Conservation (phyloP, 2,329 filamentous ascomycete genomes). For the Penicillium olsonii region DNA sequence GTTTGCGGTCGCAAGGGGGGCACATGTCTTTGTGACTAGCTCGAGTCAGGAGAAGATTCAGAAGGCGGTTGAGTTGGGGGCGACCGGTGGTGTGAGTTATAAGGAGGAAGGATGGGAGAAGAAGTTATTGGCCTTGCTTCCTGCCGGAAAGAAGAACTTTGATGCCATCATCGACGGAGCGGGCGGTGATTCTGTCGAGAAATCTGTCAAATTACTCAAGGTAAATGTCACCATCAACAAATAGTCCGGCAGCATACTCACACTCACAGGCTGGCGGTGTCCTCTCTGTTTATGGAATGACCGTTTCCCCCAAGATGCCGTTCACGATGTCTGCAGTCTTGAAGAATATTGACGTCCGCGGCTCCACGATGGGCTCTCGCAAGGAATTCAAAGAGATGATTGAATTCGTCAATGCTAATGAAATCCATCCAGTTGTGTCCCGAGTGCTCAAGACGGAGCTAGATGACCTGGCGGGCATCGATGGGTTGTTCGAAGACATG, state of each 20-base stretch:
- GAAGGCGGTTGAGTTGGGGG: constrained; percentile 70
- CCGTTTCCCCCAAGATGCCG: constrained; percentile 77
- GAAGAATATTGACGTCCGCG: constrained; percentile 82
- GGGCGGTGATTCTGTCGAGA: constrained; percentile 78
- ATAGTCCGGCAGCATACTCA: constrained; percentile 13
- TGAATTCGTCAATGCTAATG: constrained; percentile 71
- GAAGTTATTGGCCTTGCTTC: constrained; percentile 59
- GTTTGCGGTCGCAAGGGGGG: constrained; percentile 74
- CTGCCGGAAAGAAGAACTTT: constrained; percentile 67
- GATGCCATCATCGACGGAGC: constrained; percentile 91
- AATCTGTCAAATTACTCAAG: constrained; percentile 69
- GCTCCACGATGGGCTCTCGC: constrained; percentile 87
- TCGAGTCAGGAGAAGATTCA: constrained; percentile 74
- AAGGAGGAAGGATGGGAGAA: constrained; percentile 79
- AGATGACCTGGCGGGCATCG: constrained; percentile 74
- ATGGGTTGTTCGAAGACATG: constrained; percentile 85
- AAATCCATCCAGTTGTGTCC: constrained; percentile 76
- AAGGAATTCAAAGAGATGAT: constrained; percentile 92
- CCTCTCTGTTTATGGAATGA: constrained; percentile 92
- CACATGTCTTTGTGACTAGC: constrained; percentile 79
- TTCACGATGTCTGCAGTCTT: constrained; percentile 82
- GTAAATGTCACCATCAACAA: constrained; percentile 34
- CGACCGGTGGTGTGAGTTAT: constrained; percentile 79
- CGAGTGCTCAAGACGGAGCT: constrained; percentile 68
- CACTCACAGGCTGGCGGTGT: constrained; percentile 66